Evolutionary conservation across 2,329 filamentous ascomycete species (phyloP).

Genomic region (Madurella mycetomatis): DNA sequence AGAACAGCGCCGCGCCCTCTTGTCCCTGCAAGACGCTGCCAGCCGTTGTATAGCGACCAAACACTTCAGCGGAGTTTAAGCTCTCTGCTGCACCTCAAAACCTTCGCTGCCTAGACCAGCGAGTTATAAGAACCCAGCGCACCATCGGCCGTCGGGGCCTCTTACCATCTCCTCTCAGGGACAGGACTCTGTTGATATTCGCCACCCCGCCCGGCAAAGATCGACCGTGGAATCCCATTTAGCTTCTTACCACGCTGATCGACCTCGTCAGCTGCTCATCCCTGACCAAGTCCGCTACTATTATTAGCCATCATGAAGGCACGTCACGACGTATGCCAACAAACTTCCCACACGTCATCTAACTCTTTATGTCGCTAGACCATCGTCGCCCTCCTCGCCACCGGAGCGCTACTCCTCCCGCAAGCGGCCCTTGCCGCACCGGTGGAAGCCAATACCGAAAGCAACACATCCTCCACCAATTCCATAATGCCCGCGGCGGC

Average conservation of each 20-base stretch:
- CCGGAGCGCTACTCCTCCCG: slow-evolving; percentile 5
- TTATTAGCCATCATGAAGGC: slow-evolving; percentile 15
- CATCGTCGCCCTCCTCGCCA: background rate
- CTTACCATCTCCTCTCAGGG: background rate
- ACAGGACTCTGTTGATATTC: background rate
- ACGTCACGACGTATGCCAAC: background rate
- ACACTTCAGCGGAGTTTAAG: background rate
- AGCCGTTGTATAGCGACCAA: background rate
- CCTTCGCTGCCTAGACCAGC: background rate
- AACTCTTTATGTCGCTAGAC: background rate
- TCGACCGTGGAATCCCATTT: too few species aligned
- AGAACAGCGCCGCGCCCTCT: too few species aligned
- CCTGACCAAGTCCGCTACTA: too few species aligned
- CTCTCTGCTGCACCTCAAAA: background rate
- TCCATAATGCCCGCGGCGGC: background rate
- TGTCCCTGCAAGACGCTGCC: too few species aligned
- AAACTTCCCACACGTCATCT: background rate
- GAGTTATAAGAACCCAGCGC: background rate
- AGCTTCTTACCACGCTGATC: background rate
- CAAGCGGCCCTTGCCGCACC: slow-evolving; percentile 2
- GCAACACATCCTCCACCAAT: background rate
- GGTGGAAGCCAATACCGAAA: background rate
- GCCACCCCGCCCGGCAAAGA: too few species aligned
- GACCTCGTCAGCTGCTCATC: background rate
- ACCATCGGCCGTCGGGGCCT: background rate